Evolutionary conservation across 2,329 filamentous ascomycete species (phyloP).

Genomic region (Xylariaceae sp.): DNA sequence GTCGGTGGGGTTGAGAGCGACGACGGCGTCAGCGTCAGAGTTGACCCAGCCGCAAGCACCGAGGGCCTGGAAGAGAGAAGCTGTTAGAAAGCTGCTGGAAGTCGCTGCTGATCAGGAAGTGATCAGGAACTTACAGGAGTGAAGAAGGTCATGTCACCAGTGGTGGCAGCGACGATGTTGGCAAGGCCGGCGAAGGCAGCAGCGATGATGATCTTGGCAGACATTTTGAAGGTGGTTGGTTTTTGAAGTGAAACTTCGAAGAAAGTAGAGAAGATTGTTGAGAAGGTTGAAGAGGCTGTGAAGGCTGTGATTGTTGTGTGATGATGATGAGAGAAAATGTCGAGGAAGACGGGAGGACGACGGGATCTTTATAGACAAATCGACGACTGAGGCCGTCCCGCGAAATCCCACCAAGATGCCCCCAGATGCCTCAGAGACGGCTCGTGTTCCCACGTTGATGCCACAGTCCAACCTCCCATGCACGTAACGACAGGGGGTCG

Average conservation of each 20-base stretch:
- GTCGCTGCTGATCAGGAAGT: not conserved
- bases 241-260: not conserved
- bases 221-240: conserved; percentile 6
- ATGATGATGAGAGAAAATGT: not conserved
- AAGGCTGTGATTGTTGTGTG: not conserved
- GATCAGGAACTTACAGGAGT: conserved; percentile 10
- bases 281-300: not conserved
- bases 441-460: too few species aligned
- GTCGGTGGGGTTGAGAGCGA: conserved; percentile 15
- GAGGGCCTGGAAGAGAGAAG: conserved; percentile 10
- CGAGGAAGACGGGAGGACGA: not conserved
- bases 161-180: conserved; percentile 5
- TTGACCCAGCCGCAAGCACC: conserved; percentile 15
- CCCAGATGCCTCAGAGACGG: too few species aligned
- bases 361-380: not conserved
- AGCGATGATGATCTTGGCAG: conserved; percentile 10
- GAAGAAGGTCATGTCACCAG: conserved; percentile 16
- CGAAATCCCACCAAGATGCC: too few species aligned
- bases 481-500: too few species aligned
- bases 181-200: conserved; percentile 15
- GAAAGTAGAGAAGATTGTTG: not conserved
- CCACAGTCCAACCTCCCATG: not conserved
- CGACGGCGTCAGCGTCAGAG: conserved; percentile 11
- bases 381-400: too few species aligned
- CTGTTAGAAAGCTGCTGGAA: conserved; percentile 1